Evolutionary conservation across 331 rosid genomes (phyloP), one percentile per base, ranked within the genome.

Genomic region (Quercus lobata): DNA sequence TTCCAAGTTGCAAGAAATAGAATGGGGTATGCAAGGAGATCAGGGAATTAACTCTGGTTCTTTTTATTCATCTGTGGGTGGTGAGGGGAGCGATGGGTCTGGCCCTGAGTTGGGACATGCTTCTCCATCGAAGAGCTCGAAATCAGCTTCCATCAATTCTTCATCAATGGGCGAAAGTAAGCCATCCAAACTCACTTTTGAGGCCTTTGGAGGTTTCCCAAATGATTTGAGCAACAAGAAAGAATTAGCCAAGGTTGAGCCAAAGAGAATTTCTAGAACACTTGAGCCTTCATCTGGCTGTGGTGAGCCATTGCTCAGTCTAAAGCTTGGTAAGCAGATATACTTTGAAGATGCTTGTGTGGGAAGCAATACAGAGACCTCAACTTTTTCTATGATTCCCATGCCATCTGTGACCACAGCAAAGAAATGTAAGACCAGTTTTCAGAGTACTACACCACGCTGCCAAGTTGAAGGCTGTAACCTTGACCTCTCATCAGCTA

Each of bases 401-500:
- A 5, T 63, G 75, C 77, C 90, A 16, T 69, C 87, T 72, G n/a
- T 34, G 57, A 83, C 69, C 52, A 56, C 79, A 16, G 81, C 79
- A 35, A 92, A 90, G 86, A 92, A 89, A 83, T 74, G 69, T 25
- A 92, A 83, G 79, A 68, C 91, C 41, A 54, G 76, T 55, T 57
- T 30, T 88, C 90, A 79, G 80, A 85, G 85, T 62, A 18, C 84
- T 30, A 60, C 78, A 29, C 75, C 91, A 7, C 80, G 65, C 83
- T 94, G 98, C 88, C 98, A 94, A 82, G 98, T 94, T 24, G 97
- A 91, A 85, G 97, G 94, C 69, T 95, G 97, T 84, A 87, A 88
- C 72, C 81, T 92, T 49, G 97, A 92, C 71, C 98, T 92, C 12
- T 87, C 89, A 21, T 85, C 87, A n/a, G 92, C 91, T 19, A 94